Evolutionary conservation across 306 rosid genomes (phyloP).

Genomic region (Pyrus communis): DNA sequence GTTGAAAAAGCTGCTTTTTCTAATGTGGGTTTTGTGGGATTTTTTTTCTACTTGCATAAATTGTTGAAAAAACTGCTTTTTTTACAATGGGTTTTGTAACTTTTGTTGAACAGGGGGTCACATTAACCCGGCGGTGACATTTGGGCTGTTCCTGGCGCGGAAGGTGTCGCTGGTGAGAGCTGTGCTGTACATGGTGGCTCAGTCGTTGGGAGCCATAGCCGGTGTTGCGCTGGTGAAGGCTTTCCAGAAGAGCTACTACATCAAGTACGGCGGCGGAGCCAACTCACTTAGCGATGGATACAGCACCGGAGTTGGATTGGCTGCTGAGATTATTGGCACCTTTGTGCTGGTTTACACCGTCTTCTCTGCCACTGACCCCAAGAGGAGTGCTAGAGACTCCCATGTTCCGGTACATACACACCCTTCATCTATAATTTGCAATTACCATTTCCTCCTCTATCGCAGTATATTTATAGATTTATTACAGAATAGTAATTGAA

Average conservation of each 20-base stretch:
- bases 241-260: constrained; percentile 47
- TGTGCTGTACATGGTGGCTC: constrained; percentile 78
- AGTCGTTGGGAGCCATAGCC: constrained; percentile 79
- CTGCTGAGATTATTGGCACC: constrained; percentile 85
- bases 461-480: background rate
- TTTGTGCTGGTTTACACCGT: constrained; percentile 31
- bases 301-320: constrained; percentile 56
- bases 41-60: background rate
- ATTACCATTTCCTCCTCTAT: background rate
- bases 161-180: constrained; percentile 82
- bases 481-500: background rate
- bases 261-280: constrained; percentile 66
- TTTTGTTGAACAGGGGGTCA: constrained; percentile 66
- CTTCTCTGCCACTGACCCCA: constrained; percentile 93
- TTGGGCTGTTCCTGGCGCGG: constrained; percentile 89
- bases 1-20: background rate
- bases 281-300: constrained; percentile 44
- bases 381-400: constrained; percentile 85
- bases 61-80: background rate
- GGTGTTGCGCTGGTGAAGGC: constrained; percentile 90
- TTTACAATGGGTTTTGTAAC: background rate
- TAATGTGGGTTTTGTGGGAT: background rate
- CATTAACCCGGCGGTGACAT: constrained; percentile 36
- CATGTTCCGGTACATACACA: constrained; percentile 64
- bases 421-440: background rate